These are phyloP conservation scores for Talinum fruticosum DNA, from an alignment of 148 eudicot species.

Conservation along the genomic window DNA sequence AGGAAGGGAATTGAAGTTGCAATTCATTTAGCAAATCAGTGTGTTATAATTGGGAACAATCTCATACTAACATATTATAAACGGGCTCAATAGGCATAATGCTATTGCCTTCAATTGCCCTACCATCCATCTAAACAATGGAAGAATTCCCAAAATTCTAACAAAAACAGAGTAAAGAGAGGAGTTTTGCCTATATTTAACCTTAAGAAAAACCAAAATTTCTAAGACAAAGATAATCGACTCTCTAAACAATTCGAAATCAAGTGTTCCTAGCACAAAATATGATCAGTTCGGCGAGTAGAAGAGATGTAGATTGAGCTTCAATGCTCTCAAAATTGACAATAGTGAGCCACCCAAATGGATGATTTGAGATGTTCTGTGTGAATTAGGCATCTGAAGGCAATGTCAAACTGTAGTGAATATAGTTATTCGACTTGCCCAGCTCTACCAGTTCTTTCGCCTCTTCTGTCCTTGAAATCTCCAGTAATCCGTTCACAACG, in stretches of 20 bases:
- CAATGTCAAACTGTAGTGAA: constrained; percentile 18
- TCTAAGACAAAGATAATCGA: background rate
- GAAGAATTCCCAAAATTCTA: no score
- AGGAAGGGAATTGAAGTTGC: no score
- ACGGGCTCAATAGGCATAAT: no score
- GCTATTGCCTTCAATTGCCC: no score
- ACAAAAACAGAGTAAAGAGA: no score
- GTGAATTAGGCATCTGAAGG: background rate
- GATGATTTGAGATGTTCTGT: background rate
- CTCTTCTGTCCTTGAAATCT: constrained; percentile 12
- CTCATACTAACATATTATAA: no score
- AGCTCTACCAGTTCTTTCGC: constrained; percentile 22
- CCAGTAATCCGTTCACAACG: constrained; percentile 18
- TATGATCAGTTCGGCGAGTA: background rate
- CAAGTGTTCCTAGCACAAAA: background rate
- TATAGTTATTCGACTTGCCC: constrained; percentile 17
- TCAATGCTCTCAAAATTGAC: background rate
- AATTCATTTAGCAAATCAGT: no score
- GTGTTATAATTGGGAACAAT: no score
- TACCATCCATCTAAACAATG: no score
- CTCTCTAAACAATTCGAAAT: background rate
- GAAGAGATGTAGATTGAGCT: background rate
- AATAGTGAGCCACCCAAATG: background rate
- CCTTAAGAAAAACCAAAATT: background rate
- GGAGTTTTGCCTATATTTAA: no score